A percentile compares a stretch with the other conserved stretches of the same genome.
Evolutionary conservation across 2,329 filamentous ascomycete species (phyloP).

Genomic region (Paraconiothyrium sp.): DNA sequence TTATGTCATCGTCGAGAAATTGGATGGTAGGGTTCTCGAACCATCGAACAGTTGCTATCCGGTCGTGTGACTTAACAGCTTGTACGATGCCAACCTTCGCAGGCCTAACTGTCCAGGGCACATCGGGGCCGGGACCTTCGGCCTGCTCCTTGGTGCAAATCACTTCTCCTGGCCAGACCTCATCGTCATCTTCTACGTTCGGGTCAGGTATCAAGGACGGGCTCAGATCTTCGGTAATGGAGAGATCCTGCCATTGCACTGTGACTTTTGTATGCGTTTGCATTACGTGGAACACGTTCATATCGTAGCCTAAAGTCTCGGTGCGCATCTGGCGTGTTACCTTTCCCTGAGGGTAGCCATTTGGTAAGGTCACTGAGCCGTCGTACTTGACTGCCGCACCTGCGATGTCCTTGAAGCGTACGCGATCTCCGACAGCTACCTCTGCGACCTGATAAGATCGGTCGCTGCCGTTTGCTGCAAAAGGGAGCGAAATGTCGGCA

Average conservation of each 20-base stretch:
- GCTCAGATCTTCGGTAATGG: conserved; percentile 58
- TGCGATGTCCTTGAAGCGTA: conserved; percentile 64
- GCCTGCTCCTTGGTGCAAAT: conserved; percentile 58
- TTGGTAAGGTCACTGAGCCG: conserved; percentile 35
- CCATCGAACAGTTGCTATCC: conserved; percentile 67
- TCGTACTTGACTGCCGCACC: conserved; percentile 63
- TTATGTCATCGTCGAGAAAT: conserved; percentile 48
- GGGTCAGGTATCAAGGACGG: conserved; percentile 60
- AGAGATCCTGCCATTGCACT: conserved; percentile 68
- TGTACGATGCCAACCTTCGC: conserved; percentile 66
- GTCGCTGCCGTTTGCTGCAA: conserved; percentile 34
- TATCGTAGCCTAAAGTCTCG: conserved; percentile 64
- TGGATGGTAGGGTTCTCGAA: conserved; percentile 50
- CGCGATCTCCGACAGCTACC: conserved; percentile 57
- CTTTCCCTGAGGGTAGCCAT: conserved; percentile 50
- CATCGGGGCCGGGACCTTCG: conserved; percentile 22
- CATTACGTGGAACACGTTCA: conserved; percentile 66
- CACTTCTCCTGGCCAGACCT: conserved; percentile 66
- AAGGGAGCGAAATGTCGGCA: conserved; percentile 33
- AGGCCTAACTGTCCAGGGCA: conserved; percentile 51
- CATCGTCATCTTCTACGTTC: conserved; percentile 64
- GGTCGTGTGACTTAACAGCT: conserved; percentile 63
- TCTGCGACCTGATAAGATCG: conserved; percentile 49
- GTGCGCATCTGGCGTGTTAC: conserved; percentile 57
- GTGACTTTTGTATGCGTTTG: conserved; percentile 60